phyloP scores from a whole-genome alignment of 306 rosid genomes.

The Gastrolobium villosum region DNA sequence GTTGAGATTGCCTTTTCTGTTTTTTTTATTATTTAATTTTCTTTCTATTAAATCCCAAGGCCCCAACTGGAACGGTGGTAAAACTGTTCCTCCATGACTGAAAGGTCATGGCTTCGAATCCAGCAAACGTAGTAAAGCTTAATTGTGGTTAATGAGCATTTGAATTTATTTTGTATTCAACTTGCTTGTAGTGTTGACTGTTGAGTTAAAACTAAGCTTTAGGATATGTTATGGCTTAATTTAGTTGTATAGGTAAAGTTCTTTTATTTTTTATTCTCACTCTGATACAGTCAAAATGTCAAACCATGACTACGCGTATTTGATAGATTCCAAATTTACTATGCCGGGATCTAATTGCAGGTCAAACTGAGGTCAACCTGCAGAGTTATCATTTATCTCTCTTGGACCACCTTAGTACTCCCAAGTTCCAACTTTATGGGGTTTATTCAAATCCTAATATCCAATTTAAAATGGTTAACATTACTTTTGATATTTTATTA shows the following conservation, averaged over 20 bases:
- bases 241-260: conserved; percentile 1
- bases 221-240: conserved; percentile 3
- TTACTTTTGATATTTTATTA: conserved; percentile 7
- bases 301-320: not conserved
- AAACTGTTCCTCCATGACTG: too few species aligned
- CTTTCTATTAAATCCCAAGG: too few species aligned
- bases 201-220: conserved; percentile 18
- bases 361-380: conserved; percentile 35
- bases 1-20: conserved; percentile 4
- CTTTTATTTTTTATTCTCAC: not conserved
- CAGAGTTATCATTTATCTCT: conserved; percentile 2
- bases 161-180: not conserved
- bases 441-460: conserved; percentile 19
- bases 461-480: conserved; percentile 8
- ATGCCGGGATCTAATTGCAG: conserved; percentile 26
- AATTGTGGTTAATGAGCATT: not conserved
- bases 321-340: conserved; percentile 28
- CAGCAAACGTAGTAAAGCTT: not conserved
- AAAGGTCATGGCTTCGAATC: too few species aligned
- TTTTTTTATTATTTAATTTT: too few species aligned
- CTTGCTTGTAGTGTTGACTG: conserved; percentile 6
- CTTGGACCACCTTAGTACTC: conserved; percentile 32
- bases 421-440: conserved; percentile 16
- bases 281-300: conserved; percentile 10
- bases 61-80: too few species aligned